Evolutionary conservation across 2,329 filamentous ascomycete species (phyloP).

Genomic region (Emergomyces orientalis): DNA sequence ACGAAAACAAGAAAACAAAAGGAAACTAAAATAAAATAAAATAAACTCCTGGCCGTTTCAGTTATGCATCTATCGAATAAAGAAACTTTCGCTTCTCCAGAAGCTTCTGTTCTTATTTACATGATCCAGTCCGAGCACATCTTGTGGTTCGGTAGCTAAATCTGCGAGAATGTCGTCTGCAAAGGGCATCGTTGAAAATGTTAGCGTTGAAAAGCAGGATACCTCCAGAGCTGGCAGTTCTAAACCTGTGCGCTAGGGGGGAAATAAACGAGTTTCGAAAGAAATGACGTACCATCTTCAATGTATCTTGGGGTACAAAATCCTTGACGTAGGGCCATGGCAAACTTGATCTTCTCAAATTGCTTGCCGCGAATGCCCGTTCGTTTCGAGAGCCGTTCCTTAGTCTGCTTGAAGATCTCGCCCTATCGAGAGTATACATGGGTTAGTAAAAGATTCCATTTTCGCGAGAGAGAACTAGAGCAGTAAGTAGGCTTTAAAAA

Average conservation of each 20-base stretch:
- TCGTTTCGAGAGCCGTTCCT: slow-evolving; percentile 84
- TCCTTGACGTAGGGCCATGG: slow-evolving; percentile 58
- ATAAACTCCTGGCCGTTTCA: slow-evolving; percentile 4
- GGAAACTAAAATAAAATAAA: background rate
- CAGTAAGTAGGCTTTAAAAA: background rate
- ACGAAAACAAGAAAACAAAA: background rate
- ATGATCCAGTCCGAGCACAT: slow-evolving; percentile 61
- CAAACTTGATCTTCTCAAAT: slow-evolving; percentile 97
- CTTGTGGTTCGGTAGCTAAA: slow-evolving; percentile 66
- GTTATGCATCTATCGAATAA: slow-evolving; percentile 44
- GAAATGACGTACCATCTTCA: slow-evolving; percentile 65
- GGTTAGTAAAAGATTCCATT: background rate
- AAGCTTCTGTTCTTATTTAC: slow-evolving; percentile 52
- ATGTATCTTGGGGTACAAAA: slow-evolving; percentile 76
- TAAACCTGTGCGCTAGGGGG: background rate
- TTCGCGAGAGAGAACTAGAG: background rate
- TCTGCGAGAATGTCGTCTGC: slow-evolving; percentile 40
- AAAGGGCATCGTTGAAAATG: background rate
- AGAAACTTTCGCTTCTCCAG: slow-evolving; percentile 54
- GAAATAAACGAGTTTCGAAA: slow-evolving; percentile 9
- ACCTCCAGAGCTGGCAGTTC: background rate
- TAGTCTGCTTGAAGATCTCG: slow-evolving; percentile 83
- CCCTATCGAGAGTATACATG: slow-evolving; percentile 42
- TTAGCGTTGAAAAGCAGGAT: background rate
- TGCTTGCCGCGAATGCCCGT: slow-evolving; percentile 96